These are phyloP conservation scores for Teunomyces lycoperdinae DNA, from an alignment of 805 yeast genomes.

Conservation along the genomic window DNA sequence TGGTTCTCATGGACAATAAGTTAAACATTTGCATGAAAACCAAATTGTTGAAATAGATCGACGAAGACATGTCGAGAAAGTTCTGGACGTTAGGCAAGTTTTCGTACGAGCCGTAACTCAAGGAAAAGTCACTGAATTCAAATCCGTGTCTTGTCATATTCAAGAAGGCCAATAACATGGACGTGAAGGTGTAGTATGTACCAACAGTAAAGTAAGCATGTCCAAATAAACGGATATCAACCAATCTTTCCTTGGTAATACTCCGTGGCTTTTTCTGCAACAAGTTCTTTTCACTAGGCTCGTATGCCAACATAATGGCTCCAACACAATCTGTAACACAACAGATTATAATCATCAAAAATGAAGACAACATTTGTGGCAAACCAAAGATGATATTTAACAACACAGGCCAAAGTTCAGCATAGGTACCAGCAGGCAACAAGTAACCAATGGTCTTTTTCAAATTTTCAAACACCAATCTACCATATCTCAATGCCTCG, in stretches of 20 bases:
- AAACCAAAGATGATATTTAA: slow-evolving; percentile 47
- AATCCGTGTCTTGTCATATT: slow-evolving; percentile 35
- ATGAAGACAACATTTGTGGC: slow-evolving; percentile 48
- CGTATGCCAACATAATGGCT: slow-evolving; percentile 45
- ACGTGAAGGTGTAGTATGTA: slow-evolving; percentile 36
- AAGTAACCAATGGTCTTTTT: slow-evolving; percentile 46
- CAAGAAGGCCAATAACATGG: slow-evolving; percentile 39
- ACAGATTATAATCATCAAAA: slow-evolving; percentile 50
- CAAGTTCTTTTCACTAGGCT: slow-evolving; percentile 42
- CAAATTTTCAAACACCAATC: slow-evolving; percentile 49
- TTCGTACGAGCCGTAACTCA: slow-evolving; percentile 34
- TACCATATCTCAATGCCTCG: slow-evolving; percentile 39
- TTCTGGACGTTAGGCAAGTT: slow-evolving; percentile 19
- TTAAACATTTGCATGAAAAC: slow-evolving; percentile 49
- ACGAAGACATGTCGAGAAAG: slow-evolving; percentile 32
- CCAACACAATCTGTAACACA: slow-evolving; percentile 47
- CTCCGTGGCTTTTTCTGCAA: slow-evolving; percentile 42
- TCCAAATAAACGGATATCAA: slow-evolving; percentile 34
- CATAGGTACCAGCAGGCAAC: slow-evolving; percentile 51
- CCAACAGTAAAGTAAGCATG: slow-evolving; percentile 47
- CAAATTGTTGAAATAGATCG: slow-evolving; percentile 46
- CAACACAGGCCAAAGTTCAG: slow-evolving; percentile 51
- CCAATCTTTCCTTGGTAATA: slow-evolving; percentile 39
- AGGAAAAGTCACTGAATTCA: slow-evolving; percentile 29
- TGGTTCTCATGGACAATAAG: slow-evolving; percentile 41